phyloP scores from a whole-genome alignment of 2,329 filamentous ascomycete species.

The Cordyceps farinosa region DNA sequence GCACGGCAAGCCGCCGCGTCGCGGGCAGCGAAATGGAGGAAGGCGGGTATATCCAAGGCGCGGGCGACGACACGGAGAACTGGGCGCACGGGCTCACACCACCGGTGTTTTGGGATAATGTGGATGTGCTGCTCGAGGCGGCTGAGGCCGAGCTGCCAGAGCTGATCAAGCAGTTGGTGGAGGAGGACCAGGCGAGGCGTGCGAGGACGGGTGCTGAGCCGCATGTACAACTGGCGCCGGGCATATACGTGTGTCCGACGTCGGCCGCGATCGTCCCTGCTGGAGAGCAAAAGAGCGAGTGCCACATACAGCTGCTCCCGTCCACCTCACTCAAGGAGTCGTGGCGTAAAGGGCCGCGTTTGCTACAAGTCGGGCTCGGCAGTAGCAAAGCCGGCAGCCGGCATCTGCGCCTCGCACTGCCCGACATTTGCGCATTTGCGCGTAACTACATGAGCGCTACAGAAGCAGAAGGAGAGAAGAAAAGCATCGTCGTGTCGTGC shows the following conservation, averaged over 20 bases:
- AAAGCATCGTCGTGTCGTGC: conserved; percentile 60
- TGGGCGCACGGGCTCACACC: conserved; percentile 84
- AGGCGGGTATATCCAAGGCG: conserved; percentile 81
- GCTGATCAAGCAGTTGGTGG: conserved; percentile 46
- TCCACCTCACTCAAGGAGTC: conserved; percentile 42
- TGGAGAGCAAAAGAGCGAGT: conserved; percentile 21
- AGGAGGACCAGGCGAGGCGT: conserved; percentile 23
- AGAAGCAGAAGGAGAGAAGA: background rate
- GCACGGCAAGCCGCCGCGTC: conserved; percentile 75
- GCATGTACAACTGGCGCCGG: conserved; percentile 32
- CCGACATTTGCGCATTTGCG: conserved; percentile 58
- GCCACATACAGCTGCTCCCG: conserved; percentile 42
- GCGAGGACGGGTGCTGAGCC: conserved; percentile 15
- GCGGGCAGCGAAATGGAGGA: conserved; percentile 61
- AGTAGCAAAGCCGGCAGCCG: conserved; percentile 76
- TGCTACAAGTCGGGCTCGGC: conserved; percentile 61
- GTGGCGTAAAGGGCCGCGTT: conserved; percentile 35
- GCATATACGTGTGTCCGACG: conserved; percentile 36
- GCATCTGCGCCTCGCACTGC: conserved; percentile 70
- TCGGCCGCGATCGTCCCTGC: conserved; percentile 21
- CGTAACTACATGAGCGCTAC: conserved; percentile 32
- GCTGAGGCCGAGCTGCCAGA: conserved; percentile 61
- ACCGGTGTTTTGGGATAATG: conserved; percentile 72
- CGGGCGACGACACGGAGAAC: conserved; percentile 90
- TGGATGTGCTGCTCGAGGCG: conserved; percentile 55